A percentile compares a stretch with the other conserved stretches of the same genome.
phyloP scores from a whole-genome alignment of 768 basidiomycete species.

The Mycena pura region DNA sequence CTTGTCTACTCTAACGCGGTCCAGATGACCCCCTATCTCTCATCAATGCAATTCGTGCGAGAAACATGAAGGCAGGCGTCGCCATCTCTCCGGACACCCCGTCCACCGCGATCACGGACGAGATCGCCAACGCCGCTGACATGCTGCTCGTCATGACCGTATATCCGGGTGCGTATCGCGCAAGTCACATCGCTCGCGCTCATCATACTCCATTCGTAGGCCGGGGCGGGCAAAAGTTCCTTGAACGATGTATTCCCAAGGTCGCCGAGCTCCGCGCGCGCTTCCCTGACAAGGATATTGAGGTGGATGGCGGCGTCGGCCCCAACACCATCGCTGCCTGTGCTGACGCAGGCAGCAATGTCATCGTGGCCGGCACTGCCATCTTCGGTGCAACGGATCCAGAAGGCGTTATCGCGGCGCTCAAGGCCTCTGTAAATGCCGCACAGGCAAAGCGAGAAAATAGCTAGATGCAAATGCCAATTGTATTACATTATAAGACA shows the following conservation, averaged over 20 bases:
- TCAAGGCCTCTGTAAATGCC: constrained; percentile 74
- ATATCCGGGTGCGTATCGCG: constrained; percentile 70
- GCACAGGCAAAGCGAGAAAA: constrained; percentile 58
- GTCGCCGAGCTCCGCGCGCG: constrained; percentile 87
- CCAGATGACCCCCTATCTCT: constrained; percentile 75
- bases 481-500: constrained; percentile 15
- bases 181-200: background rate
- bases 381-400: constrained; percentile 87
- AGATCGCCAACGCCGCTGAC: constrained; percentile 82
- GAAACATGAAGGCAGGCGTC: constrained; percentile 92
- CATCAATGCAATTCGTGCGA: constrained; percentile 80
- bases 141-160: constrained; percentile 99
- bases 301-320: constrained; percentile 98
- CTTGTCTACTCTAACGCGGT: background rate
- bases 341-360: constrained; percentile 97
- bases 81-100: constrained; percentile 97
- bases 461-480: constrained; percentile 11
- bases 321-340: constrained; percentile 87
- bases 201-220: constrained; percentile 48
- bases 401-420: constrained; percentile 71
- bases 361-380: constrained; percentile 97
- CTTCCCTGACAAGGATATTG: constrained; percentile 95
- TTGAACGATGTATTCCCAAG: constrained; percentile 92
- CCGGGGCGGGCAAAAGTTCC: constrained; percentile 95
- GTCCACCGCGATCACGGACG: constrained; percentile 85